Base-by-base conservation (phyloP, 148 eudicot genomes). In the Fagopyrum esculentum region DNA sequence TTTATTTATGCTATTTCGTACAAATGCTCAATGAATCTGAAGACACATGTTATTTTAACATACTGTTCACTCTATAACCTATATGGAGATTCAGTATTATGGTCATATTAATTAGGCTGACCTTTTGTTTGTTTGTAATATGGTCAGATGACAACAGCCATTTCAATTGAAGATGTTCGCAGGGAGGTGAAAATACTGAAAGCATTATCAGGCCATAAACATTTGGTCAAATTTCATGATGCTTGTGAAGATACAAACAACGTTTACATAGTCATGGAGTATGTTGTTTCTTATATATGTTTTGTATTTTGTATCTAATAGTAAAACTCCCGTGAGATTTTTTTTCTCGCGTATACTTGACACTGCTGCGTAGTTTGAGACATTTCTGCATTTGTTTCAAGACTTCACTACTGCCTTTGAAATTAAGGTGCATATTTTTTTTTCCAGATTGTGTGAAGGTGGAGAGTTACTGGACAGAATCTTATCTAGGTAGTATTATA, bases 201-300 rank as follows among this genome's bases (percentile, higher is more conserved):
- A 85, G 84, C 90, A 60, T 77, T 89, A 56, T 89, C 92, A 10
- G 92, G 92, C 56, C 92, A 89, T 77, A 83, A 73, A 76, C 85
- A 89, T 87, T 83, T 89, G 71, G 86, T 89, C 76, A 82, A 78
- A 79, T 89, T 89, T 74, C 82, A 86, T 78, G 92, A 89, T 82
- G 89, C 92, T 74, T 89, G 89, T 76, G 92, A 89, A 79, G 92
- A 89, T 81, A 71, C 87, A 48, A 87, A 85, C 87, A 85, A 87
- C 29, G 90, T 89, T 46, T 89, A 86, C 81, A 82, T 89, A 48
- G 90, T 89, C 49, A 89, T 89, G 92, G 92, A 89, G 92, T 89
- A 89, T 61, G 92, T 83, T 26, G 52, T 84, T 22, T 6, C 46
- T 48, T 17, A 68, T 68, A 48, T 51, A 16, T 45, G 51, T 45